Evolutionary conservation across 139 green algal species (phyloP).

Genomic region (Auxenochlorella protothecoides): DNA sequence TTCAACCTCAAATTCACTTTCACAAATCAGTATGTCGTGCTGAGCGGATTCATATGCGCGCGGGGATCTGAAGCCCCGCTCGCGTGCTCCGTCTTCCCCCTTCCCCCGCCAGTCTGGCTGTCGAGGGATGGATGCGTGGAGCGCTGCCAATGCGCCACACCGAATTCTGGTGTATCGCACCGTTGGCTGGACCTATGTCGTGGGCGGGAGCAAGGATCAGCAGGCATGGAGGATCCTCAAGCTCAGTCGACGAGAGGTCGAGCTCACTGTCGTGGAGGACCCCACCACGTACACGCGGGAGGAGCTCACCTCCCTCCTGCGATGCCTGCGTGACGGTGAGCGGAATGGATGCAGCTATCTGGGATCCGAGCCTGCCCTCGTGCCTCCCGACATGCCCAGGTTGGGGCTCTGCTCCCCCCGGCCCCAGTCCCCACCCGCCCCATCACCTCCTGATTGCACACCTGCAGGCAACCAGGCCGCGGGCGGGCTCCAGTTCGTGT

Average conservation of each 20-base stretch:
- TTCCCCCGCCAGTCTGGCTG: too few species aligned
- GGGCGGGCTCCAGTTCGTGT: slow-evolving; percentile 43
- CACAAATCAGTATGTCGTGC: too few species aligned
- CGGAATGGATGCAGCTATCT: background rate
- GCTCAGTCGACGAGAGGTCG: slow-evolving; percentile 23
- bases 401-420: too few species aligned
- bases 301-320: slow-evolving; percentile 39
- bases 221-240: slow-evolving; percentile 34
- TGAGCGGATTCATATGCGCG: too few species aligned
- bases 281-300: slow-evolving; percentile 35
- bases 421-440: background rate
- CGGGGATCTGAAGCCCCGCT: too few species aligned
- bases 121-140: too few species aligned
- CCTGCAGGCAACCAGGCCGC: slow-evolving; percentile 23
- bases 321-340: slow-evolving; percentile 28
- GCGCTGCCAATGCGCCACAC: too few species aligned
- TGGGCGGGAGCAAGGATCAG: slow-evolving; percentile 26
- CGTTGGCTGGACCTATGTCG: slow-evolving; percentile 28
- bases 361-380: too few species aligned
- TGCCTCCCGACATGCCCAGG: too few species aligned
- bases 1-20: too few species aligned
- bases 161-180: background rate
- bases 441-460: too few species aligned
- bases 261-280: slow-evolving; percentile 45
- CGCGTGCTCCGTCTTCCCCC: too few species aligned